Base-by-base conservation (phyloP, 345 rosid species). In the Erucastrum elatum region DNA sequence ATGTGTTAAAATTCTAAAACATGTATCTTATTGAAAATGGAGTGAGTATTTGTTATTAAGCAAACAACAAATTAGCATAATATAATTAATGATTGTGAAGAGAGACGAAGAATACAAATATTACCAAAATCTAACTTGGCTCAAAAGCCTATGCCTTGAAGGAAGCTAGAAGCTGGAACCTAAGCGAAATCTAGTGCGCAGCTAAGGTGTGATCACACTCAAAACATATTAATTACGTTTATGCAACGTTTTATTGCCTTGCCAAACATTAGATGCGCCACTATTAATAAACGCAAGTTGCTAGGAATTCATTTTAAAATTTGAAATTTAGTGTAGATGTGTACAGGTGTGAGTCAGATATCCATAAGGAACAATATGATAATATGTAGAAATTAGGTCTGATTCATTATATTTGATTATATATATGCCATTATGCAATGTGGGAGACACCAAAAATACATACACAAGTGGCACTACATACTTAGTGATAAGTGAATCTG, bases 271-370 rank as follows among this genome's bases (percentile, higher is more conserved):
- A 49, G 65, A 63, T 16, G 59, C 62, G 59, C 71, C 71, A 64
- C 75, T 64, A 21, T 21, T 21, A 53, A 53, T 64, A 71, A 62
- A 55, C 71, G 64, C 66, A 64, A 77, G 64, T 62, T 69, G 70
- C 25, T 44, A 33, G 55, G 46, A 77, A 55, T 70, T 53, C 2
- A 39, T 64, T 63, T 51, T 26, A 35, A 70, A 70, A 0, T 31
- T 21, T 71, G 29, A 55, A 31, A 72, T 64, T 72, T 73, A 73
- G 74, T 67, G 70, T 67, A 59, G 33, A 68, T 16, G 21, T 21
- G 21, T 21, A 66, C 49, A 73, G 64, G 82, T 61, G 49, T 79
- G 82, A 79, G 82, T 79, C 82, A 74, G 82, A 79, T 73, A 73
- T 74, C 78, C 78, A 79, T 79, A 51, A 51, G 68, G 78, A 68